Evolutionary conservation across 2,329 filamentous ascomycete species (phyloP).

Genomic region (Trichoderma sp.): DNA sequence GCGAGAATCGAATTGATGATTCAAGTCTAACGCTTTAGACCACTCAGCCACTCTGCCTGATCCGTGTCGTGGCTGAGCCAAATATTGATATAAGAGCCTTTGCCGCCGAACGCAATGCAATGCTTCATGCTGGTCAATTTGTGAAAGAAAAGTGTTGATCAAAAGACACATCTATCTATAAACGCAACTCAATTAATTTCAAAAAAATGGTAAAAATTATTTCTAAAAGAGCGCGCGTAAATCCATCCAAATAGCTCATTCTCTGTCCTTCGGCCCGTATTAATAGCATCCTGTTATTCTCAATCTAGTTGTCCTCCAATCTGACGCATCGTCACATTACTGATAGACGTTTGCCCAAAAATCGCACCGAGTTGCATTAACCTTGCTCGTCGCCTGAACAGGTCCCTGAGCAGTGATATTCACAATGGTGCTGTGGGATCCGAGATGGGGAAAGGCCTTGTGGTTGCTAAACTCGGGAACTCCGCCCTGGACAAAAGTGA

Average conservation of each 20-base stretch:
- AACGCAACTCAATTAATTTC: background rate
- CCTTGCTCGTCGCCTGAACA: background rate
- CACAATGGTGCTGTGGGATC: background rate
- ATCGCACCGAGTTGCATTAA: background rate
- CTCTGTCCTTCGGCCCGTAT: background rate
- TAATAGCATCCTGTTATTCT: background rate
- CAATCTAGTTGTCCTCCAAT: background rate
- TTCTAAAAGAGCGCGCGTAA: background rate
- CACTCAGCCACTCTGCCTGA: conserved; percentile 20
- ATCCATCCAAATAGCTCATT: background rate
- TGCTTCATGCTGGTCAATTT: background rate
- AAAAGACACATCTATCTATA: background rate
- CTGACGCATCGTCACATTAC: background rate
- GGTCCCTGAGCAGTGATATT: background rate
- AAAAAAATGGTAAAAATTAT: background rate
- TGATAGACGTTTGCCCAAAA: background rate
- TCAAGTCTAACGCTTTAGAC: conserved; percentile 21
- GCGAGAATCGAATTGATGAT: conserved; percentile 15
- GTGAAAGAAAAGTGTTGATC: background rate
- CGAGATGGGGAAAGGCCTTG: background rate
- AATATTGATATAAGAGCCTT: background rate
- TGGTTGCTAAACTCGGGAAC: background rate
- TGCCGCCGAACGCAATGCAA: too few species aligned
- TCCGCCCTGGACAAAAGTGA: background rate
- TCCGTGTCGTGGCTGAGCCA: background rate